A percentile compares a stretch with the other conserved stretches of the same genome.
These are phyloP conservation scores for Venturia asperata DNA, from an alignment of 2,329 filamentous ascomycete genomes.

Conservation along the genomic window DNA sequence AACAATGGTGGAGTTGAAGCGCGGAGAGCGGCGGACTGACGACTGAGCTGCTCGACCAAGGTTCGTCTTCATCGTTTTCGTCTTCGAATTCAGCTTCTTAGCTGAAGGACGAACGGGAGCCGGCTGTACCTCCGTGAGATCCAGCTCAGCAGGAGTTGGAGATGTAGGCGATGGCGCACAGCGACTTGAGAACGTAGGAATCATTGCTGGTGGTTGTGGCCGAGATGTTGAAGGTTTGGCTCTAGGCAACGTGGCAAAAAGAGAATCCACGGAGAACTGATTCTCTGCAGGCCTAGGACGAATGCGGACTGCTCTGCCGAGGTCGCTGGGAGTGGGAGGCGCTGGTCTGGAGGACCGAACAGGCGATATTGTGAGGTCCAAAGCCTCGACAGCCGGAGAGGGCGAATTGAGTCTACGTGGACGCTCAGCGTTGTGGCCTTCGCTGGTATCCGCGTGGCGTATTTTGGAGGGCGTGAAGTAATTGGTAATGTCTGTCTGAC, in stretches of 20 bases:
- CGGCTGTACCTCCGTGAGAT: not conserved
- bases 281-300: conserved; percentile 2
- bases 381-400: conserved; percentile 1
- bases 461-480: conserved; percentile 13
- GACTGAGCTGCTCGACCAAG: conserved; percentile 5
- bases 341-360: not conserved
- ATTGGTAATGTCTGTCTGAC: conserved; percentile 11
- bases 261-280: not conserved
- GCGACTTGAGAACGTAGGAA: not conserved
- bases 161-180: not conserved
- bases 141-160: not conserved
- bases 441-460: not conserved
- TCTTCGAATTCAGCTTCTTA: not conserved
- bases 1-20: not conserved
- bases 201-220: not conserved
- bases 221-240: not conserved
- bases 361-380: conserved; percentile 14
- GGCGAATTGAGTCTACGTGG: not conserved
- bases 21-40: conserved; percentile 8
- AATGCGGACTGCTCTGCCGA: not conserved
- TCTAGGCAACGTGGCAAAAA: not conserved
- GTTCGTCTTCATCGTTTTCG: not conserved
- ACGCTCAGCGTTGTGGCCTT: not conserved
- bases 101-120: not conserved
- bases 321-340: not conserved